Base-by-base conservation (phyloP, 108 stramenopile genomes). In the Nannochloropsis gaditana region DNA sequence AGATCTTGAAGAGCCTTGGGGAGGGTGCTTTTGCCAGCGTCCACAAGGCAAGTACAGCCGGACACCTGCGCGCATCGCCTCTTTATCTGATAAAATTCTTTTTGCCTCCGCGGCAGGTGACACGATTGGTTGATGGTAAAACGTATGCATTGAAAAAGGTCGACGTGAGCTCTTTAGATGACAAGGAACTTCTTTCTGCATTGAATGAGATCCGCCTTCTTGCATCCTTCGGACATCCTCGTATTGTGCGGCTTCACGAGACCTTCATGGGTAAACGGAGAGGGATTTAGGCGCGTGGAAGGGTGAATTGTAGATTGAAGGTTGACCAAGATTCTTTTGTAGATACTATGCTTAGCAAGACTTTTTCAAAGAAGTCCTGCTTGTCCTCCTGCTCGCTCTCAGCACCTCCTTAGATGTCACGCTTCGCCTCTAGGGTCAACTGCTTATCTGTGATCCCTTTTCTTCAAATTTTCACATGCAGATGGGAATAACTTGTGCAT, bases 121-220 rank as follows among this genome's bases (percentile, higher is more conserved):
- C 43, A 17, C 21, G 84, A 8, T 15, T 10, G n/a, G 79, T 43
- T 9, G 87, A 87, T 84, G 81, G 81, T 11, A 87, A 87, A 43
- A 45, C 84, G 0, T 87, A 87, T 45, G 87, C 87, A 9, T 10
- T 87, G 5, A 87, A 87, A 42, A 21, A 84, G 42, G 59, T 87
- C 9, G 45, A 87, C 0, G 59, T 87, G 11, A 44, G n/a, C 21
- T 84, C 47, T 8, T 84, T 87, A 84, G 80, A 79, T 9, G 41
- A 83, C 8, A 84, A 85, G 80, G 87, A 87, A 42, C 44, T 87
- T 11, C n/a, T 44, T 11, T 84, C 84, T 17, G 21, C 87, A 8
- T n/a, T 87, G 41, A 87, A 87, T 43, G 87, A 87, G 47, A 43
- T 87, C 45, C 41, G 87, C 9, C 84, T 87, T 31, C 44, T 87